Conservation (phyloP, 2,329 filamentous ascomycete species). For the Neurospora sp. region DNA sequence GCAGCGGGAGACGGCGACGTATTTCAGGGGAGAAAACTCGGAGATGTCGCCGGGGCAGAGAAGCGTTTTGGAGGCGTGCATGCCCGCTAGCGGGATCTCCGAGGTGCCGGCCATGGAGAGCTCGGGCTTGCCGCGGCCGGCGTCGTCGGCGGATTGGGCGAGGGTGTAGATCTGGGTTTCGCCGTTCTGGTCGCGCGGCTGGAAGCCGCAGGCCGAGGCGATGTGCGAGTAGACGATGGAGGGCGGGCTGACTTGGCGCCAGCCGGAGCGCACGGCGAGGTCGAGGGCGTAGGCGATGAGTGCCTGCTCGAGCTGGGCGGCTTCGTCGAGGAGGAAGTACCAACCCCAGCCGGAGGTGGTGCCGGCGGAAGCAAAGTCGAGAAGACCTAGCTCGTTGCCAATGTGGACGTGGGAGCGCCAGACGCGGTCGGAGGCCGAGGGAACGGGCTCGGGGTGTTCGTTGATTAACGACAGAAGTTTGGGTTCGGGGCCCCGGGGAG, state of each 20-base stretch:
- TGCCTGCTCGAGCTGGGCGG: conserved; percentile 87
- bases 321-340: conserved; percentile 93
- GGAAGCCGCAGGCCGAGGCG: conserved; percentile 83
- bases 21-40: conserved; percentile 59
- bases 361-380: conserved; percentile 77
- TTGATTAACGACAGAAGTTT: conserved; percentile 70
- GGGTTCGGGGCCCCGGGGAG: conserved; percentile 60
- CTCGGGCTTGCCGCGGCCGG: conserved; percentile 51
- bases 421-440: conserved; percentile 29
- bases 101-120: conserved; percentile 78
- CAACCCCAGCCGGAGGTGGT: conserved; percentile 91
- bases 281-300: conserved; percentile 76
- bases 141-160: conserved; percentile 54
- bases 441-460: conserved; percentile 41
- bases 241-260: conserved; percentile 73
- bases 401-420: conserved; percentile 78
- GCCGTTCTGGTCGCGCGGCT: conserved; percentile 78
- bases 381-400: conserved; percentile 72
- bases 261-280: conserved; percentile 62
- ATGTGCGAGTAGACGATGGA: conserved; percentile 90
- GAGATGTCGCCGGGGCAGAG: conserved; percentile 39
- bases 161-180: conserved; percentile 89
- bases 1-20: conserved; percentile 80
- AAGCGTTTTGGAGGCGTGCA: conserved; percentile 62
- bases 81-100: conserved; percentile 87